Evolutionary conservation across 2,329 filamentous ascomycete species (phyloP).

Genomic region (Stachybotrys elegans): DNA sequence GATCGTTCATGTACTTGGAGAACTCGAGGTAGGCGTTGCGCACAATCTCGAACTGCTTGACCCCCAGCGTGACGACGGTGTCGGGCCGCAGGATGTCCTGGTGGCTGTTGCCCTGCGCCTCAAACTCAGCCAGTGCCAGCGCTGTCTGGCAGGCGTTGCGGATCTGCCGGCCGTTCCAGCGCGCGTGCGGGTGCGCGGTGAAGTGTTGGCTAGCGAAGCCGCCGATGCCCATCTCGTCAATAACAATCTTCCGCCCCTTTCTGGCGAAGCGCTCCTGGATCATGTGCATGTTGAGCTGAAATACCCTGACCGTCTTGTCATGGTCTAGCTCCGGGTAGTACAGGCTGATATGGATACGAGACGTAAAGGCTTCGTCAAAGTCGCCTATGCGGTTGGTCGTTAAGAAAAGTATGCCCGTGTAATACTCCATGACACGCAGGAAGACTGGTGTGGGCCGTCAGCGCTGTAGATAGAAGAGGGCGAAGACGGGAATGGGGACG

Average conservation of each 20-base stretch:
- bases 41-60: slow-evolving; percentile 14
- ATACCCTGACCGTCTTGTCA: slow-evolving; percentile 15
- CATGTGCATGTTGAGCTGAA: slow-evolving; percentile 18
- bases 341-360: slow-evolving; percentile 30
- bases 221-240: slow-evolving; percentile 17
- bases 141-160: slow-evolving; percentile 24
- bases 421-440: slow-evolving; percentile 33
- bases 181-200: slow-evolving; percentile 5
- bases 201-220: slow-evolving; percentile 8
- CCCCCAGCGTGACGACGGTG: slow-evolving; percentile 9
- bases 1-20: slow-evolving; percentile 2
- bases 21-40: slow-evolving; percentile 15
- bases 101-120: slow-evolving; percentile 15
- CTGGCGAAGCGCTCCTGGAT: slow-evolving; percentile 10
- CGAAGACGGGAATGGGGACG: background rate
- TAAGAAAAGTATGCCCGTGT: slow-evolving; percentile 34
- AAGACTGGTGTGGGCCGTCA: slow-evolving; percentile 25
- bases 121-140: slow-evolving; percentile 26
- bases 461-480: background rate
- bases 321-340: slow-evolving; percentile 25
- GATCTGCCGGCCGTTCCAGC: slow-evolving; percentile 29
- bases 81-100: slow-evolving; percentile 5
- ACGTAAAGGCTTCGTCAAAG: slow-evolving; percentile 38
- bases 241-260: slow-evolving; percentile 8
- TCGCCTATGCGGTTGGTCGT: slow-evolving; percentile 38